Conservation (phyloP, 768 basidiomycete genomes). For the Podaxis rugospora region DNA sequence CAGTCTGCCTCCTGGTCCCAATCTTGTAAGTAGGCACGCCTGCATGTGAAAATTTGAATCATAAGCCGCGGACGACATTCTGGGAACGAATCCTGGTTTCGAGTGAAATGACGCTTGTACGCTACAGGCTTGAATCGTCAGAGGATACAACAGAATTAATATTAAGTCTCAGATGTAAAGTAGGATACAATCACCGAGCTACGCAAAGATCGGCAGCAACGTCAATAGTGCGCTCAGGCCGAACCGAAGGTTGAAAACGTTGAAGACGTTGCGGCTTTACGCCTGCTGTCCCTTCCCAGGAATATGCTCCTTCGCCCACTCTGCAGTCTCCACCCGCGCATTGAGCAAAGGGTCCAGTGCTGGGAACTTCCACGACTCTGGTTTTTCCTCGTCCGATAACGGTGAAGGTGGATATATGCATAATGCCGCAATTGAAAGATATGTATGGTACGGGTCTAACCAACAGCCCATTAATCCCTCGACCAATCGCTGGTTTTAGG, state of each 20-base stretch:
- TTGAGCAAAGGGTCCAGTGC: slow-evolving; percentile 70
- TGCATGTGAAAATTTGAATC: too few relatives aligned
- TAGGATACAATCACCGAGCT: slow-evolving; percentile 25
- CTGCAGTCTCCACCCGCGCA: slow-evolving; percentile 56
- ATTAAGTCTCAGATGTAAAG: slow-evolving; percentile 20
- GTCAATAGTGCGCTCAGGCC: too few relatives aligned
- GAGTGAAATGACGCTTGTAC: too few relatives aligned
- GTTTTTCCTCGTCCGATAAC: slow-evolving; percentile 23
- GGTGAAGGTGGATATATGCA: slow-evolving; percentile 55
- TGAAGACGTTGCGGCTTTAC: neutral
- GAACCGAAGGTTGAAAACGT: too few relatives aligned
- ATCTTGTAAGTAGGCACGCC: too few relatives aligned
- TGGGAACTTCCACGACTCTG: slow-evolving; percentile 51
- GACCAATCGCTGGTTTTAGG: slow-evolving; percentile 1
- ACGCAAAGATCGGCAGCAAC: too few relatives aligned
- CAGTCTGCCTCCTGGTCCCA: too few relatives aligned
- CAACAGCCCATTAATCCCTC: neutral
- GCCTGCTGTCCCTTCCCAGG: slow-evolving; percentile 19
- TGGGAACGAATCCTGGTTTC: too few relatives aligned
- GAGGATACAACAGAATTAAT: too few relatives aligned
- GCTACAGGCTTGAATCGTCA: too few relatives aligned
- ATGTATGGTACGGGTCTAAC: slow-evolving; percentile 93
- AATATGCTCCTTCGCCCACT: slow-evolving; percentile 64
- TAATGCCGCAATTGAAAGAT: slow-evolving; percentile 80
- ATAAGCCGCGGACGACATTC: too few relatives aligned